phyloP scores from a whole-genome alignment of 371 early-diverging fungal genomes.

The Mucor circinelloides region DNA sequence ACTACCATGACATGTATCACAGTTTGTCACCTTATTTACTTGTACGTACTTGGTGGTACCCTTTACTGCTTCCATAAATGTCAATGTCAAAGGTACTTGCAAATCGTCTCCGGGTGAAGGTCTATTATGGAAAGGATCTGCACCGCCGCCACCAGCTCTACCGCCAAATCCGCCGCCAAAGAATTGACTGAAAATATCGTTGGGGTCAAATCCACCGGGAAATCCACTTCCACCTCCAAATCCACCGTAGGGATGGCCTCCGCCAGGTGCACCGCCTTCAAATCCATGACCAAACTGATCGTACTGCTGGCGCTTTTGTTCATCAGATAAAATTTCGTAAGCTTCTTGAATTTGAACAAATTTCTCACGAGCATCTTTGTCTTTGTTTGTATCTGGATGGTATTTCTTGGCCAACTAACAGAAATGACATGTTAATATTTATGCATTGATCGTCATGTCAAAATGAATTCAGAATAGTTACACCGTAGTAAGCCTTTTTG shows the following conservation, averaged over 20 bases:
- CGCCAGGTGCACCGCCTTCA: constrained; percentile 11
- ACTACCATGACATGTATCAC: constrained; percentile 76
- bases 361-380: constrained; percentile 84
- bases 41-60: constrained; percentile 69
- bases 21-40: constrained; percentile 65
- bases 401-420: constrained; percentile 87
- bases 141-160: constrained; percentile 35
- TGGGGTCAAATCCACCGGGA: constrained; percentile 61
- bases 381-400: constrained; percentile 96
- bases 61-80: constrained; percentile 89
- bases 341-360: constrained; percentile 96
- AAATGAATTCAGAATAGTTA: constrained; percentile 20
- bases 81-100: constrained; percentile 56
- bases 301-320: constrained; percentile 81
- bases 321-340: constrained; percentile 93
- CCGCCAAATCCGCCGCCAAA: constrained; percentile 67
- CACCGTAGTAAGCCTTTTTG: constrained; percentile 93
- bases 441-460: background rate
- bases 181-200: constrained; percentile 70
- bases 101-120: constrained; percentile 49
- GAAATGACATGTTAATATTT: background rate
- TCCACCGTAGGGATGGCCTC: constrained; percentile 4
- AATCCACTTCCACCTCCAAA: constrained; percentile 36
- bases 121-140: constrained; percentile 25
- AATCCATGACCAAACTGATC: constrained; percentile 82